Evolutionary conservation across 2,329 filamentous ascomycete species (phyloP).

Genomic region (Ophiostoma ulmi): DNA sequence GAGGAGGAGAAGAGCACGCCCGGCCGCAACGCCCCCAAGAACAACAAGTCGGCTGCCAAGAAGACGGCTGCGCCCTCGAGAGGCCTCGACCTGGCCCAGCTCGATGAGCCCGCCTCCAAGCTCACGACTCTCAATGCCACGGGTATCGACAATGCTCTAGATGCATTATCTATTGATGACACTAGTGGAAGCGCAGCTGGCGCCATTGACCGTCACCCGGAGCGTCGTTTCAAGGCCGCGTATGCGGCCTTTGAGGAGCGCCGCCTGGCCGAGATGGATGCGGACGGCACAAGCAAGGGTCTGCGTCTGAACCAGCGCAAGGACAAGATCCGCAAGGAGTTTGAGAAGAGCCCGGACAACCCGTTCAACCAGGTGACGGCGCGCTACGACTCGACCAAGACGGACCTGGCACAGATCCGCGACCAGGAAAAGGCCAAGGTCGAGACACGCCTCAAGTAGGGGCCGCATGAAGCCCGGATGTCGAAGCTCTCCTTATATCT

Average conservation of each 20-base stretch:
- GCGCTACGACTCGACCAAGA: conserved; percentile 69
- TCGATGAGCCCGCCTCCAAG: conserved; percentile 48
- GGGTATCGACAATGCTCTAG: conserved; percentile 89
- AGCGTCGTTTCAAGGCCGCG: conserved; percentile 80
- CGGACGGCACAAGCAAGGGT: conserved; percentile 66
- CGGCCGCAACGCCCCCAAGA: conserved; percentile 58
- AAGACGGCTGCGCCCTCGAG: conserved; percentile 48
- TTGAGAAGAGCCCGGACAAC: conserved; percentile 90
- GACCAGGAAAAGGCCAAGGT: conserved; percentile 66
- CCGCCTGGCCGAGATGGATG: conserved; percentile 76
- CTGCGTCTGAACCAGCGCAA: conserved; percentile 79
- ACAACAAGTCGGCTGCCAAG: conserved; percentile 62
- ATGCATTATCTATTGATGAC: conserved; percentile 65
- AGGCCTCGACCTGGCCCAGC: conserved; percentile 69
- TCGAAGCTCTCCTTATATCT: too few species aligned
- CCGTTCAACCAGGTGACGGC: conserved; percentile 84
- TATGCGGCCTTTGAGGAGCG: conserved; percentile 77
- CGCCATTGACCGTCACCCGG: conserved; percentile 83
- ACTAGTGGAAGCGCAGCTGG: conserved; percentile 34
- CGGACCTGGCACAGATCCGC: conserved; percentile 65
- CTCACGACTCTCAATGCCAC: conserved; percentile 66
- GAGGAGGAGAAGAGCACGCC: conserved; percentile 70
- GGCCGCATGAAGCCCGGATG: too few species aligned
- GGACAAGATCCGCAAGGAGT: conserved; percentile 81
- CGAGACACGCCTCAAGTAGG: conserved; percentile 56